phyloP scores from a whole-genome alignment of 495 filamentous ascomycete genomes.

The Lophiostoma macrostomum region DNA sequence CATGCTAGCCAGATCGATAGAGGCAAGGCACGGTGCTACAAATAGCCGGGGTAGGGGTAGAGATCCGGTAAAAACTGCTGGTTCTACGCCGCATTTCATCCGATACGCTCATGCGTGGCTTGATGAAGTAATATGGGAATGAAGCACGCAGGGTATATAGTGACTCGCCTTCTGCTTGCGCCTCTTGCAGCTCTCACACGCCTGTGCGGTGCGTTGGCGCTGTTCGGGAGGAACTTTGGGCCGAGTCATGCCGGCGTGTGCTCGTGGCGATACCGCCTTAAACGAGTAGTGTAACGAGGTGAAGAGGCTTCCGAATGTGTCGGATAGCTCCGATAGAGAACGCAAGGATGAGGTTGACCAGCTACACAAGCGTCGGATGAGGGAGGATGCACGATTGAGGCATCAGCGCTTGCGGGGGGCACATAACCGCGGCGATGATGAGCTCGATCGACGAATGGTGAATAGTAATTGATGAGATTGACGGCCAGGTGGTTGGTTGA shows the following conservation, averaged over 20 bases:
- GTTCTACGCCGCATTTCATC: neutral
- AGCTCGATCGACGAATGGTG: slow-evolving; percentile 1
- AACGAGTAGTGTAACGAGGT: neutral
- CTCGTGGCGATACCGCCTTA: slow-evolving; percentile 2
- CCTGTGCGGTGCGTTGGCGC: slow-evolving; percentile 61
- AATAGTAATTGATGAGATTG: neutral
- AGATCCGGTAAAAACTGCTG: no score
- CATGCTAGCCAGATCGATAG: no score
- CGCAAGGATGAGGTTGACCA: neutral
- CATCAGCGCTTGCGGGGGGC: slow-evolving; percentile 2
- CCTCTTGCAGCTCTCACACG: slow-evolving; percentile 75
- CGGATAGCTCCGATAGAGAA: slow-evolving; percentile 14
- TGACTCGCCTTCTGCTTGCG: slow-evolving; percentile 69
- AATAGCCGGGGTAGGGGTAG: no score
- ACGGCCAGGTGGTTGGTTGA: neutral
- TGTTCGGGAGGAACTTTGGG: slow-evolving; percentile 58
- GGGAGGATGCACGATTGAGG: slow-evolving; percentile 3
- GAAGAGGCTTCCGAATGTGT: slow-evolving; percentile 16
- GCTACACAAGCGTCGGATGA: slow-evolving; percentile 18
- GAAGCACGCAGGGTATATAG: no score
- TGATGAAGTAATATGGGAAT: slow-evolving; percentile 19
- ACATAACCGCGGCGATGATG: neutral
- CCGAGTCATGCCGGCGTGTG: slow-evolving; percentile 56
- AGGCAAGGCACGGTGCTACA: no score
- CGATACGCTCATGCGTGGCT: neutral